phyloP scores from a whole-genome alignment of 495 filamentous ascomycete species.

The Penicillium pancosmium region DNA sequence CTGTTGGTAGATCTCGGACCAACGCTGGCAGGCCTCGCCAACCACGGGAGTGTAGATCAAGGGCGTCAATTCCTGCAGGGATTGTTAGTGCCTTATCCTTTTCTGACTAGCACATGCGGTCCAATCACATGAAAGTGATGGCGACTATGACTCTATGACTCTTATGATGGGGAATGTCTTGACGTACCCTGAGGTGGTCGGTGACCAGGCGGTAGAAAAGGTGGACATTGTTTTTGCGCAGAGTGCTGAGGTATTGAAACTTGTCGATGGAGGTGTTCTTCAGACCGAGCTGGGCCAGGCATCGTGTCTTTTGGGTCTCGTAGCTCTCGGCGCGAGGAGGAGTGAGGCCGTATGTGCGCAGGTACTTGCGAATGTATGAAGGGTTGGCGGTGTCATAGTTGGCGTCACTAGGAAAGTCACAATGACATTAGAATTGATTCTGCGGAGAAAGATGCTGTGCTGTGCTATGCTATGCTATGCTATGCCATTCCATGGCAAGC shows the following conservation, averaged over 20 bases:
- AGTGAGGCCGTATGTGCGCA: conserved; percentile 70
- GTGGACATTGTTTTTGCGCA: conserved; percentile 88
- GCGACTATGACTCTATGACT: background rate
- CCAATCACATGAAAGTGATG: conserved; percentile 6
- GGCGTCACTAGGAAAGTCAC: conserved; percentile 34
- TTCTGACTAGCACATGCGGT: conserved; percentile 11
- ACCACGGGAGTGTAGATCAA: conserved; percentile 97
- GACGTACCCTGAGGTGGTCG: conserved; percentile 75
- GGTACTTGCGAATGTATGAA: conserved; percentile 65
- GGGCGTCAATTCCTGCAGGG: conserved; percentile 75
- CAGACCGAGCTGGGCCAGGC: conserved; percentile 72
- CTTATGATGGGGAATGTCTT: background rate
- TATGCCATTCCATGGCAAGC: background rate
- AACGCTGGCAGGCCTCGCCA: conserved; percentile 93
- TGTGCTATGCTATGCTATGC: background rate
- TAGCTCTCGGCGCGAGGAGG: conserved; percentile 72
- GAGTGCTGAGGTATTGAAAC: conserved; percentile 86
- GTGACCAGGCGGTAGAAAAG: conserved; percentile 94
- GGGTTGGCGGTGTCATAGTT: conserved; percentile 66
- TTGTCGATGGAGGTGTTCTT: conserved; percentile 86
- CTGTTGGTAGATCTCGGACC: conserved; percentile 93
- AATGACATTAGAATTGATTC: background rate
- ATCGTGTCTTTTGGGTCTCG: conserved; percentile 69
- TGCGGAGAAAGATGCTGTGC: background rate
- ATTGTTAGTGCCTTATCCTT: background rate